Base-by-base conservation (phyloP, 371 early-diverging fungal genomes). In the Mortierella sp. region DNA sequence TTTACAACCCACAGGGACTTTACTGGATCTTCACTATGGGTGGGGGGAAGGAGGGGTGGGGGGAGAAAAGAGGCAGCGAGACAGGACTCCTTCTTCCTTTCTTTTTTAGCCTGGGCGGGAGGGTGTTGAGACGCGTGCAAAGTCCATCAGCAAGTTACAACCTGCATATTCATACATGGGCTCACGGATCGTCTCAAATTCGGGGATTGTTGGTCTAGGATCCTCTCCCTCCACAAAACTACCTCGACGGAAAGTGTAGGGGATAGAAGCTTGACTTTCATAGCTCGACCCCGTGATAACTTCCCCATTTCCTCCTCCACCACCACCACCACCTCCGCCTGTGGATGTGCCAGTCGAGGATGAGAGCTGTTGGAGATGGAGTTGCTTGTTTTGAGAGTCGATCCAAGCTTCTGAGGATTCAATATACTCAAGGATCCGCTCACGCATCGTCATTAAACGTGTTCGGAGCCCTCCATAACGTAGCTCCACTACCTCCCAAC, bases 401-500 rank as follows among this genome's bases (percentile, higher is more conserved):
- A 60, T 12, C 70, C 70, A 73, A 7, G 18, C 26, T 28, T 64
- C 64, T 1, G 64, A 64, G 56, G 74, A 76, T 55, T 86, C 83
- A 30, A 87, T 75, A 63, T 90, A 91, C 5, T 89, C 88, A 23
- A 91, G 77, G 19, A 95, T 83, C 21, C 91, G 88, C 55, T 92
- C 93, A 51, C 90, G 83, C 89, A 95, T 87, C 45, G 93, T 93
- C 62, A 89, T 84, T 51, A 95, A 68, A 4, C 96, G 87, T 7
- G 94, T 86, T 0, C 90, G 75, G 26, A 94, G 66, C 2, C 92
- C 94, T 57, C 96, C 96, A 74, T 96, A 96, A 43, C 96, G 88
- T 61, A 90, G 75, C 70, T 96, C 95, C 4, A 96, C 65, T 0
- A 93, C 87, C 70, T 95, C 96, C 90, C 93, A 91, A 1, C 96